These are phyloP conservation scores for Leccinum truebloodii DNA, from an alignment of 768 basidiomycete genomes.

Conservation along the genomic window DNA sequence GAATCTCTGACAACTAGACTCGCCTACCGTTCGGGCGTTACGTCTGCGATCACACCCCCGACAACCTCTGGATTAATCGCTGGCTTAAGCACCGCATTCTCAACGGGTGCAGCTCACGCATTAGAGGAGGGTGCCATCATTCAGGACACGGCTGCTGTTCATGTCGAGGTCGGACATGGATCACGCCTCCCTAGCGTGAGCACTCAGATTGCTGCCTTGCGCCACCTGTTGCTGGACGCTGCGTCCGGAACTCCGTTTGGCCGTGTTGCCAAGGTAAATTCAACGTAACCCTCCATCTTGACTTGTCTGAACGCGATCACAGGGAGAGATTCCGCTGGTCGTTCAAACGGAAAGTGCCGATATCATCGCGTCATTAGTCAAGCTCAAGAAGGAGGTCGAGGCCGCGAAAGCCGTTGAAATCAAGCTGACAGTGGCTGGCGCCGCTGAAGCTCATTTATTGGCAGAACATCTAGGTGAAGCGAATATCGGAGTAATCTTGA, in stretches of 20 bases:
- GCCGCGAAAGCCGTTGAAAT: constrained; percentile 42
- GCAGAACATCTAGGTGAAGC: constrained; percentile 71
- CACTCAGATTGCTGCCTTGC: constrained; percentile 76
- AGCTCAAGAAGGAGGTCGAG: constrained; percentile 67
- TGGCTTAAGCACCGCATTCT: constrained; percentile 62
- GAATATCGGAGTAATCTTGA: constrained; percentile 68
- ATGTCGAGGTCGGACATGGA: constrained; percentile 52
- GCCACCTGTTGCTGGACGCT: constrained; percentile 55
- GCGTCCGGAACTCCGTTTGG: constrained; percentile 34
- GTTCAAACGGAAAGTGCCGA: constrained; percentile 77
- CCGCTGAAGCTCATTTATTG: constrained; percentile 67
- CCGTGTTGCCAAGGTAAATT: constrained; percentile 45
- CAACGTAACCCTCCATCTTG: not conserved
- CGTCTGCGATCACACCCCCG: constrained; percentile 60
- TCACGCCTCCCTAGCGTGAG: constrained; percentile 58
- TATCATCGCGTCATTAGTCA: constrained; percentile 74
- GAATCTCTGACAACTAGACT: constrained; percentile 44
- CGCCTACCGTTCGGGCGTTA: constrained; percentile 67
- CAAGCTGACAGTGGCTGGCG: constrained; percentile 65
- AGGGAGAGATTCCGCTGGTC: constrained; percentile 76
- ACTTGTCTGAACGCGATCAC: constrained; percentile 1
- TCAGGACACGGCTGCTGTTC: constrained; percentile 60
- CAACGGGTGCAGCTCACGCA: constrained; percentile 53
- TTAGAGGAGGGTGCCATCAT: constrained; percentile 59
- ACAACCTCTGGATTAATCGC: constrained; percentile 49